Percentiles rank a stretch among this genome's conserved stretches.
Conservation (phyloP, 768 basidiomycete genomes). For the Asterophora lycoperdoides region DNA sequence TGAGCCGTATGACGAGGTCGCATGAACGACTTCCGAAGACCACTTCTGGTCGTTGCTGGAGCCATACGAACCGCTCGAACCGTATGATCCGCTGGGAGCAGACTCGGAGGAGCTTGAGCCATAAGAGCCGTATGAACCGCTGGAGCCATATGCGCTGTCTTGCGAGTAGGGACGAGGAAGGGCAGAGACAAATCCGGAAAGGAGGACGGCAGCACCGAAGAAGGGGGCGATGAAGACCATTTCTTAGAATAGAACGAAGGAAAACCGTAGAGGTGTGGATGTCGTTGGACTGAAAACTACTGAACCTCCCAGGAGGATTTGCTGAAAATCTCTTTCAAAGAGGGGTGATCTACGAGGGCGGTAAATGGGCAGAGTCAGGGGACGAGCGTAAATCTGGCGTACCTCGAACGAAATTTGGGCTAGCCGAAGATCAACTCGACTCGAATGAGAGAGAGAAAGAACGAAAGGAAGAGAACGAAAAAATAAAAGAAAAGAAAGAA, state of each 20-base stretch:
- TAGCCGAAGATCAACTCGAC: constrained; percentile 70
- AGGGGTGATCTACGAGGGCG: constrained; percentile 47
- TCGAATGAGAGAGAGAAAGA: constrained; percentile 41
- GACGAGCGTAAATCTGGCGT: constrained; percentile 13
- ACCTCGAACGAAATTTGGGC: constrained; percentile 55
- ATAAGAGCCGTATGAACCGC: constrained; percentile 10
- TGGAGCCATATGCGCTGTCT: constrained; percentile 27
- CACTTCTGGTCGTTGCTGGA: constrained; percentile 15
- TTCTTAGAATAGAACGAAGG: constrained; percentile 32
- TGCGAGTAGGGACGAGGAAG: constrained; percentile 32
- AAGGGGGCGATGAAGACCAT: constrained; percentile 61
- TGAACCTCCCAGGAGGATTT: constrained; percentile 61
- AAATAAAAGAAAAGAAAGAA: constrained; percentile 36
- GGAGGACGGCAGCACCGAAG: constrained; percentile 49
- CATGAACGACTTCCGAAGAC: constrained; percentile 11
- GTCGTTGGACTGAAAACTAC: constrained; percentile 40
- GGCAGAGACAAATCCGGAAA: constrained; percentile 49
- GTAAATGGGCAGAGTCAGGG: constrained; percentile 3
- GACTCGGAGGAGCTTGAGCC: constrained; percentile 2
- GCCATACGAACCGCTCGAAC: constrained; percentile 16
- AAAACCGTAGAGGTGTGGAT: constrained; percentile 45
- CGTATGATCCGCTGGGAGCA: too few species aligned
- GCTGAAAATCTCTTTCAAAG: constrained; percentile 66
- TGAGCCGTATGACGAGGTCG: constrained; percentile 11
- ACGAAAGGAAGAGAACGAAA: constrained; percentile 31